A percentile compares a stretch with the other conserved stretches of the same genome.
These are phyloP conservation scores for Chrysoporthe deuterocubensis DNA, from an alignment of 2,329 filamentous ascomycete genomes.

Conservation along the genomic window DNA sequence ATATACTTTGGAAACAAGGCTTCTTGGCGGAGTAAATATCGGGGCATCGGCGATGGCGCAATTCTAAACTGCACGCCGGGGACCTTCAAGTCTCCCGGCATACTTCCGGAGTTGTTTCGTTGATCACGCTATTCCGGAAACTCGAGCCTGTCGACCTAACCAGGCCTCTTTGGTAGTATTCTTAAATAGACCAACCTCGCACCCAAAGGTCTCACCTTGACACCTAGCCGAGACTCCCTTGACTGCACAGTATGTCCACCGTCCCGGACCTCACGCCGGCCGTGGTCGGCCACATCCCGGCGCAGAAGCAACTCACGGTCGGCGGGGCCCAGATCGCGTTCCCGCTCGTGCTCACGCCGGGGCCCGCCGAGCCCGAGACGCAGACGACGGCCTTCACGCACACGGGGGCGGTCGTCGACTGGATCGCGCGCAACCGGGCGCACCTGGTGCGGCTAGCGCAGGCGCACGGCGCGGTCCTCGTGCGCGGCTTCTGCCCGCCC, in stretches of 20 bases:
- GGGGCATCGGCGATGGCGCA: slow-evolving; percentile 24
- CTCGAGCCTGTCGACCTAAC: background rate
- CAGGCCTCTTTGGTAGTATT: background rate
- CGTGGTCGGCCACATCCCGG: slow-evolving; percentile 12
- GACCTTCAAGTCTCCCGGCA: background rate
- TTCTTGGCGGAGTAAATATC: slow-evolving; percentile 24
- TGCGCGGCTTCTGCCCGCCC: slow-evolving; percentile 25
- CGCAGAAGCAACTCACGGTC: slow-evolving; percentile 23
- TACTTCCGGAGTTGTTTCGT: slow-evolving; percentile 6
- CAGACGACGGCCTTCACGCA: slow-evolving; percentile 3
- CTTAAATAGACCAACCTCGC: background rate
- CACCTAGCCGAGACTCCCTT: background rate
- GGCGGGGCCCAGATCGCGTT: slow-evolving; percentile 17
- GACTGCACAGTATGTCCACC: background rate
- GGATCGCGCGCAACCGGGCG: slow-evolving; percentile 19
- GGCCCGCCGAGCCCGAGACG: slow-evolving; percentile 30
- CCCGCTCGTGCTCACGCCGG: slow-evolving; percentile 24
- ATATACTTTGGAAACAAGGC: background rate
- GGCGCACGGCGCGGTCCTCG: slow-evolving; percentile 23
- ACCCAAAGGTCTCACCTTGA: background rate
- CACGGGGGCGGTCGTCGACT: slow-evolving; percentile 16
- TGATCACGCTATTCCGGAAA: slow-evolving; percentile 16
- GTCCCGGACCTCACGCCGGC: slow-evolving; percentile 19
- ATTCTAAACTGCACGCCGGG: background rate
- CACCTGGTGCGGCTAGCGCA: slow-evolving; percentile 18